Percentiles rank a stretch among this genome's conserved stretches.
These are phyloP conservation scores for Peterozyma xylosa DNA, from an alignment of 805 yeast species.

Conservation along the genomic window DNA sequence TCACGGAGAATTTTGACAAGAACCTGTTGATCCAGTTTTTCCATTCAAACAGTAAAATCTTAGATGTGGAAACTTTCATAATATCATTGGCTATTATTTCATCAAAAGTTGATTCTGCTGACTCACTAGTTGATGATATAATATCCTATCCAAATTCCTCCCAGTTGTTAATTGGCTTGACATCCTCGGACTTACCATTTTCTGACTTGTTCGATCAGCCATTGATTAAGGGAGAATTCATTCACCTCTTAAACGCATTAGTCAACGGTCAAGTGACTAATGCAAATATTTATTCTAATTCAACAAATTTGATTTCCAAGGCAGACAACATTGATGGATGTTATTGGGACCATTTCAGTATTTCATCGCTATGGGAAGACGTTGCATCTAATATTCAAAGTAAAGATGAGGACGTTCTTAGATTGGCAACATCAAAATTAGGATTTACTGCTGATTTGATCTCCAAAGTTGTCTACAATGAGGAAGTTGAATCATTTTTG, in stretches of 20 bases:
- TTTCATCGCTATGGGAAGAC: conserved; percentile 13
- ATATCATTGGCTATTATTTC: conserved; percentile 10
- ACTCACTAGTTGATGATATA: conserved; percentile 11
- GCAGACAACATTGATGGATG: conserved; percentile 15
- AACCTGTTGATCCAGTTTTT: conserved; percentile 11
- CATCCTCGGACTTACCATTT: conserved; percentile 12
- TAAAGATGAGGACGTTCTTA: conserved; percentile 13
- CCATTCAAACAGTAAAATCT: not conserved
- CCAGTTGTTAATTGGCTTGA: conserved; percentile 13
- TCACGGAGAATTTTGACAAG: conserved; percentile 12
- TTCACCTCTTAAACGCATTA: conserved; percentile 19
- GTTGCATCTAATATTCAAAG: conserved; percentile 11
- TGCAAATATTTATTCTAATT: conserved; percentile 13
- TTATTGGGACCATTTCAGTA: conserved; percentile 18
- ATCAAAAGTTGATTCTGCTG: conserved; percentile 3
- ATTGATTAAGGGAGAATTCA: conserved; percentile 13
- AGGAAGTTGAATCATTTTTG: conserved; percentile 11
- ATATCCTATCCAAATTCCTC: conserved; percentile 11
- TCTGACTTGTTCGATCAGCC: conserved; percentile 14
- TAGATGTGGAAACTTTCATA: conserved; percentile 13
- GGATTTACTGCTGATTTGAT: conserved; percentile 17
- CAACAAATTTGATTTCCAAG: conserved; percentile 14
- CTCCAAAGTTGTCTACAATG: conserved; percentile 16
- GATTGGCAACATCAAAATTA: conserved; percentile 15
- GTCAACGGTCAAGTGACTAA: conserved; percentile 11